Evolutionary conservation across 345 rosid genomes (phyloP).

Genomic region (Syzygium aromaticum): DNA sequence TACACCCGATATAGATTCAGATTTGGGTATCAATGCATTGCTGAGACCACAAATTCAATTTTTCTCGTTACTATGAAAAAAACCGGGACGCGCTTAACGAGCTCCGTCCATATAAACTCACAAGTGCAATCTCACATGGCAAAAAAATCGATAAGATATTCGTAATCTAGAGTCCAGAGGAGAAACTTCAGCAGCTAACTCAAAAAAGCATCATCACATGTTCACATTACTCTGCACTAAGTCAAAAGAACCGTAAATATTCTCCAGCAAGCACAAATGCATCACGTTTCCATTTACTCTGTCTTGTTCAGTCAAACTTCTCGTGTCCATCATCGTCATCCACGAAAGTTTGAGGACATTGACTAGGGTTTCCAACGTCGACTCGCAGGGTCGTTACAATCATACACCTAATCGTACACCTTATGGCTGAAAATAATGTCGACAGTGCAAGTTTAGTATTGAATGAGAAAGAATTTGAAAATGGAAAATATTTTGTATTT

Average conservation of each 20-base stretch:
- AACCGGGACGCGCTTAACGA: rapidly evolving
- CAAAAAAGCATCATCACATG: not conserved
- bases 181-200: not conserved
- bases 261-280: not conserved
- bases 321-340: not conserved
- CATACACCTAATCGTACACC: no score
- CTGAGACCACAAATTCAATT: not conserved
- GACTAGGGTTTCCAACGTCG: not conserved
- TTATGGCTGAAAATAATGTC: not conserved
- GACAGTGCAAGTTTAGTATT: not conserved
- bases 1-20: no score
- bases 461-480: not conserved
- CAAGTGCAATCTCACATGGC: not conserved
- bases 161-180: not conserved
- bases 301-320: not conserved
- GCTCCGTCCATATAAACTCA: not conserved
- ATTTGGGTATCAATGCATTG: no score
- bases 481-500: not conserved
- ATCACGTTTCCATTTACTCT: not conserved
- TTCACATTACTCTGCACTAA: not conserved
- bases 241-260: not conserved
- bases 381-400: not conserved
- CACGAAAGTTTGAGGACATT: not conserved
- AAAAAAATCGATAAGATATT: not conserved
- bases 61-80: not conserved